Percentiles rank a stretch among this genome's conserved stretches.
Conservation (phyloP, 768 basidiomycete genomes). For the Mycena olivaceomarginata region DNA sequence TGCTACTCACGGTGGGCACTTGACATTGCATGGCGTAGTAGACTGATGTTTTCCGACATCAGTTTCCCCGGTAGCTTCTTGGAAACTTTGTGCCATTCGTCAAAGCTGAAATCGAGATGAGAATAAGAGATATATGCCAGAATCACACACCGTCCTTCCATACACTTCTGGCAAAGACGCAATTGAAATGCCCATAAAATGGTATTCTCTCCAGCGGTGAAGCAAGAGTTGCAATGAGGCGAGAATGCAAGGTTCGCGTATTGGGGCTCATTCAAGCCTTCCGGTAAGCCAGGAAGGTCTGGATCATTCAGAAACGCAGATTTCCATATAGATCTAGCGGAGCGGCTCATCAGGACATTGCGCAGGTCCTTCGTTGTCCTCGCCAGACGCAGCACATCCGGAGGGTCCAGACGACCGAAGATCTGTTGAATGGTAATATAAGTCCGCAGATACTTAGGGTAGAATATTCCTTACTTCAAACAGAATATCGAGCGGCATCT, state of each 20-base stretch:
- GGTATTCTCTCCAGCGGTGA: slow-evolving; percentile 33
- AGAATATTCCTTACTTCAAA: slow-evolving; percentile 46
- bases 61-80: slow-evolving; percentile 15
- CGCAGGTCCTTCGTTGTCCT: slow-evolving; percentile 63
- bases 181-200: slow-evolving; percentile 44
- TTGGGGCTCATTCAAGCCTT: slow-evolving; percentile 51
- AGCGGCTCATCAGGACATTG: slow-evolving; percentile 52
- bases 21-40: slow-evolving; percentile 7
- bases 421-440: slow-evolving; percentile 51
- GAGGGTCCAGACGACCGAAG: slow-evolving; percentile 56
- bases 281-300: slow-evolving; percentile 50
- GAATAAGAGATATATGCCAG: not conserved
- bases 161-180: slow-evolving; percentile 43
- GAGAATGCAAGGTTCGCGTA: slow-evolving; percentile 53
- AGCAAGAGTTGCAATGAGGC: slow-evolving; percentile 49
- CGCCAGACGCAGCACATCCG: slow-evolving; percentile 61
- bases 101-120: slow-evolving; percentile 23
- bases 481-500: slow-evolving; percentile 50
- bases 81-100: slow-evolving; percentile 29
- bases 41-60: not conserved
- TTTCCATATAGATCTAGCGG: slow-evolving; percentile 50
- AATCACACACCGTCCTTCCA: slow-evolving; percentile 35
- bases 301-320: slow-evolving; percentile 47
- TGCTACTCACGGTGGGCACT: slow-evolving; percentile 11
- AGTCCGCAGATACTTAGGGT: too few species aligned